A percentile compares a stretch with the other conserved stretches of the same genome.
Conservation (phyloP, 805 yeast genomes). For the Candida ulmi region DNA sequence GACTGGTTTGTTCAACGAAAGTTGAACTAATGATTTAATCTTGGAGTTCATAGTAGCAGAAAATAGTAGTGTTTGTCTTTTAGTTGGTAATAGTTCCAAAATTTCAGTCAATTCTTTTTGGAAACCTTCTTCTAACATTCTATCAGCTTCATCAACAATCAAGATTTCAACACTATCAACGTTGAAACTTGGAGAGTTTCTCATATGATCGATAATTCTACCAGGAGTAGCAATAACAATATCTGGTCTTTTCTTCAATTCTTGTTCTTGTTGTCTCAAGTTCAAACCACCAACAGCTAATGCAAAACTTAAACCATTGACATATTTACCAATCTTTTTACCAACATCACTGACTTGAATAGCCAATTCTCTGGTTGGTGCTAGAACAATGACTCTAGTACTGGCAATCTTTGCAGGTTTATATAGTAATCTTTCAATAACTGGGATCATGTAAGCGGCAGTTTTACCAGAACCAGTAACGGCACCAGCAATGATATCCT, state of each 20-base stretch:
- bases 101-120: constrained; percentile 92
- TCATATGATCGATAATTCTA: constrained; percentile 92
- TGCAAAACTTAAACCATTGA: constrained; percentile 76
- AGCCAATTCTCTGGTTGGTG: constrained; percentile 98
- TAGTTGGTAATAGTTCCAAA: constrained; percentile 76
- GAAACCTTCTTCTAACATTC: constrained; percentile 99
- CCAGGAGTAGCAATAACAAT: constrained; percentile 98
- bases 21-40: constrained; percentile 80
- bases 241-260: constrained; percentile 88
- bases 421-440: constrained; percentile 83
- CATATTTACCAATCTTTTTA: constrained; percentile 71
- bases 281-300: constrained; percentile 98
- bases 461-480: constrained; percentile 99
- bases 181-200: constrained; percentile 89
- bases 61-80: constrained; percentile 88
- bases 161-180: constrained; percentile 89
- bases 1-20: constrained; percentile 86
- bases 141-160: constrained; percentile 96
- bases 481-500: constrained; percentile 98
- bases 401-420: constrained; percentile 83
- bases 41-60: constrained; percentile 98
- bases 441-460: constrained; percentile 96
- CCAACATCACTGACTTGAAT: constrained; percentile 96
- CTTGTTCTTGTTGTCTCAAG: constrained; percentile 92
- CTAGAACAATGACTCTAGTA: constrained; percentile 83